Evolutionary conservation across 1,284 basidiomycete species (phyloP), one percentile per base, ranked within the genome.

Genomic region (Albatrellus sp.): DNA sequence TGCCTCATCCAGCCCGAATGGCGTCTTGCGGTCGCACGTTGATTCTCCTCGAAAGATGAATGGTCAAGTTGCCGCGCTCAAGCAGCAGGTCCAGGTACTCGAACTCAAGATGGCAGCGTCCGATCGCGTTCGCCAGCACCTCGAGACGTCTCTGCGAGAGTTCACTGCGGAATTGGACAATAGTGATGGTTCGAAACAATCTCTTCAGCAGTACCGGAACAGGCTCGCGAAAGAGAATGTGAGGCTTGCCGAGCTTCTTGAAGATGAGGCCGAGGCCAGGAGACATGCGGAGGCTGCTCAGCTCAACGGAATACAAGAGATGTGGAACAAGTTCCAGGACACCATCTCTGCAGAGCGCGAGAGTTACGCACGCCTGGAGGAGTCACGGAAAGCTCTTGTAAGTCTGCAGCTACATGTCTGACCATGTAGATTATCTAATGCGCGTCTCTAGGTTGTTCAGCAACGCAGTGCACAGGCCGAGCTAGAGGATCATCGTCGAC

Each of bases 311-410:
- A 68, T 80, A 24, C 76, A 81, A 49, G 69, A 72, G 1, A 75
- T 83, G 67, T 83, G 78, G 79, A 64, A 66, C 39, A 79, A 78
- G 52, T 82, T 80, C 68, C 75, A 80, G 60, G 67, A 65, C 44
- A 73, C 76, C 0, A 77, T 81, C 32, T 50, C 65, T 1, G 68
- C 73, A 38, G 79, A 83, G 55, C 70, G 77, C 12, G 72, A 75
- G 43, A 79, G 70, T 49, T 80, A 80, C 52, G 54, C 67, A 35
- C 70, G 77, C 32, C 58, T 83, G 10, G 82, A 85, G 52, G 80
- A 82, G 51, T 81, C 80, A n/a, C 69, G 77, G 35, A 81, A 78
- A 54, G 78, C 81, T 42, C 56, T 86, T 54, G 82, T 82, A 57
- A 46, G 73, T 60, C 3, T 32, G 7, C 17, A 8, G 39, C 29